phyloP scores from a whole-genome alignment of 768 basidiomycete species.

The Xanthoconium purpureum region DNA sequence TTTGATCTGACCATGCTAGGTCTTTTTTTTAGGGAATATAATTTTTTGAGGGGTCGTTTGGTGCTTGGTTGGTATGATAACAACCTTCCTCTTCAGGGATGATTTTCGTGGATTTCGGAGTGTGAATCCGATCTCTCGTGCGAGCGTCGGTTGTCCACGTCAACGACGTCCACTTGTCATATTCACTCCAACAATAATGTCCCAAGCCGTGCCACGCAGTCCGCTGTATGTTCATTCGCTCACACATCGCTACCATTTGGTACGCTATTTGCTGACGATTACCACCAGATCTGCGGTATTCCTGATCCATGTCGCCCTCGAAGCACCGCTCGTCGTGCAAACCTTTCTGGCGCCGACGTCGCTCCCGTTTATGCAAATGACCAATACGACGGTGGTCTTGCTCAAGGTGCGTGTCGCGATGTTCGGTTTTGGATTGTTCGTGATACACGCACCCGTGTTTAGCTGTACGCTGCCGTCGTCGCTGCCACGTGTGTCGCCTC shows the following conservation, averaged over 20 bases:
- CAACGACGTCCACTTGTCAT: background rate
- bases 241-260: too few relatives aligned
- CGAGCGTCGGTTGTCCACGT: background rate
- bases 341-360: constrained; percentile 60
- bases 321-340: constrained; percentile 74
- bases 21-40: background rate
- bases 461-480: constrained; percentile 70
- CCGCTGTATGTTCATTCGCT: constrained; percentile 37
- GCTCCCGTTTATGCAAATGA: constrained; percentile 76
- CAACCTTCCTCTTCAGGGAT: constrained; percentile 16
- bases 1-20: constrained; percentile 7
- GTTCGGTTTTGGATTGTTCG: background rate
- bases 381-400: constrained; percentile 75
- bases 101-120: constrained; percentile 29
- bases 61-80: background rate
- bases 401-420: constrained; percentile 53
- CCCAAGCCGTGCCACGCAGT: constrained; percentile 30
- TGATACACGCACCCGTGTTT: background rate
- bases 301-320: constrained; percentile 75
- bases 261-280: too few relatives aligned
- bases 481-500: constrained; percentile 59
- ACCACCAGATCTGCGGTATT: constrained; percentile 59
- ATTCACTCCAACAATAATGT: constrained; percentile 6
- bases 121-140: constrained; percentile 5
- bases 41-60: background rate